Conservation (phyloP, 2,329 filamentous ascomycete species). For the Pseudocercospora musae region DNA sequence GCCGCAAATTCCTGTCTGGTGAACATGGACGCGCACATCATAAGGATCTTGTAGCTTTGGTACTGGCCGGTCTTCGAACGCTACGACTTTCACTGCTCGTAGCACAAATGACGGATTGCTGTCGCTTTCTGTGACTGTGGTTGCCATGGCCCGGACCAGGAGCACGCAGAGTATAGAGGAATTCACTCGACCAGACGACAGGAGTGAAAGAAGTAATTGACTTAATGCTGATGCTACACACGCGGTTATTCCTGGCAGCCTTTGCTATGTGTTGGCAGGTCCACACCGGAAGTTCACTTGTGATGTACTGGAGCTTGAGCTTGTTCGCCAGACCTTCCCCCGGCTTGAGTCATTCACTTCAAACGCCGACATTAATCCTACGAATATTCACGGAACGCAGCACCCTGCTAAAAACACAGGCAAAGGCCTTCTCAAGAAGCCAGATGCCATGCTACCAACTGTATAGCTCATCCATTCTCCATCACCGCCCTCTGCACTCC, state of each 20-base stretch:
- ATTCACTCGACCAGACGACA: not conserved
- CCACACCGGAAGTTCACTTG: not conserved
- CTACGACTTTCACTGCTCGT: conserved; percentile 66
- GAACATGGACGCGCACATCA: conserved; percentile 73
- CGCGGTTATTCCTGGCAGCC: not conserved
- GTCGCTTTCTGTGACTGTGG: not conserved
- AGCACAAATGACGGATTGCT: conserved; percentile 82
- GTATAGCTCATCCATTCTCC: not conserved
- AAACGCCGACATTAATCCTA: not conserved
- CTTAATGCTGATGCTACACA: not conserved
- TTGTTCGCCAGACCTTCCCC: not conserved
- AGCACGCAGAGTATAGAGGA: not conserved
- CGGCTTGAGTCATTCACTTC: conserved; percentile 1
- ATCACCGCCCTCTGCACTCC: not conserved
- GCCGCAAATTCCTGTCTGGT: conserved; percentile 83
- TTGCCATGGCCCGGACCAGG: not conserved
- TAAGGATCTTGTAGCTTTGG: conserved; percentile 61
- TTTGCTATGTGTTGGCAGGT: not conserved
- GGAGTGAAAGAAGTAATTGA: not conserved
- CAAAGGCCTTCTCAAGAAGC: not conserved
- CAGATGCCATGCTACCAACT: not conserved
- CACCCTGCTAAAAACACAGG: not conserved
- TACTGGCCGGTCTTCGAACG: conserved; percentile 70
- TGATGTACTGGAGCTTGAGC: not conserved
- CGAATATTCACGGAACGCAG: not conserved